phyloP scores from a whole-genome alignment of 208 protist genomes.

The Acanthamoeba lenticulata region DNA sequence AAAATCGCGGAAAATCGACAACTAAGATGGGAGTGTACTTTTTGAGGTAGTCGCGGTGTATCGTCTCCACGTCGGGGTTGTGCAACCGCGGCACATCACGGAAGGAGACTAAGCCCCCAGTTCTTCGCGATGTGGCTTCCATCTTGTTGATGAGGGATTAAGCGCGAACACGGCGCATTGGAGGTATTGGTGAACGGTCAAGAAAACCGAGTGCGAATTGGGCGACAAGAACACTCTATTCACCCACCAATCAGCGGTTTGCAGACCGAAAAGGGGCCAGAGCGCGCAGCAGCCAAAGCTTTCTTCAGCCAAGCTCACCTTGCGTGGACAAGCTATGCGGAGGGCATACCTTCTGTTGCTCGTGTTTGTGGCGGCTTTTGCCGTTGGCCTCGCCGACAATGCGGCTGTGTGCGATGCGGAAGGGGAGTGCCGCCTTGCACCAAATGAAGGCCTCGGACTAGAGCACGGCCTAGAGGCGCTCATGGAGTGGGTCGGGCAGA shows the following conservation, averaged over 20 bases:
- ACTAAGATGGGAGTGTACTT: neutral
- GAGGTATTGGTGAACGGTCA: neutral
- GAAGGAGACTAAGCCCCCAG: neutral
- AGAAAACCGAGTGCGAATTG: no score
- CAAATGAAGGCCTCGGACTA: neutral
- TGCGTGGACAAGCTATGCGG: no score
- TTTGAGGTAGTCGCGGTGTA: neutral
- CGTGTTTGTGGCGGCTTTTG: neutral
- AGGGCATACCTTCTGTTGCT: neutral
- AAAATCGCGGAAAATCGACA: conserved; percentile 2
- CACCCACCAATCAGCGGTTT: no score
- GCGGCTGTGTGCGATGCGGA: neutral
- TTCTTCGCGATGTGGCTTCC: neutral
- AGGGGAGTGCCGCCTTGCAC: neutral
- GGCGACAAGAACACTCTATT: no score
- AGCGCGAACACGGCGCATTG: neutral
- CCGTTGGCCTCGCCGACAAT: neutral
- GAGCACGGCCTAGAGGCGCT: neutral
- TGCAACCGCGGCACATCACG: neutral
- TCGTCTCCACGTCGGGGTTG: neutral
- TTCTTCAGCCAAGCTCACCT: no score
- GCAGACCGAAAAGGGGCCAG: no score
- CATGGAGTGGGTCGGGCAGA: neutral
- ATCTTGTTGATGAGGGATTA: neutral
- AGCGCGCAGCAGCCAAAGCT: no score